Evolutionary conservation across 371 early-diverging fungal species (phyloP).

Genomic region (Lichtheimia ramosa): DNA sequence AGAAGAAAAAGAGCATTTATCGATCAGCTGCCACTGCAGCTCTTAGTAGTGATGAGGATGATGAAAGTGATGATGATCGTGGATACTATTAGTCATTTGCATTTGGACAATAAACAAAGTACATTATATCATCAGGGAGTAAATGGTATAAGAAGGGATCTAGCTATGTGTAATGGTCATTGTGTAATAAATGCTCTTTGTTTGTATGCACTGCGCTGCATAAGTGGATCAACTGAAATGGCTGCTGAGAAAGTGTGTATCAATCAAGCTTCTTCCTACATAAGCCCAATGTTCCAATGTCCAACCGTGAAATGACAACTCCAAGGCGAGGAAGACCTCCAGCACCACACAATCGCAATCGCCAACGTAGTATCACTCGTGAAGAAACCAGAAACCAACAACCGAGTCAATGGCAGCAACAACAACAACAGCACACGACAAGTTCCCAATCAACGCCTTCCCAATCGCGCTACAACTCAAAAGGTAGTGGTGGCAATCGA

Average conservation of each 20-base stretch:
- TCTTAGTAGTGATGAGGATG: slow-evolving; percentile 60
- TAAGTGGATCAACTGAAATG: no score
- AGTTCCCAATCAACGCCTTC: no score
- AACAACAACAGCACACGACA: not conserved
- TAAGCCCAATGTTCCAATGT: not conserved
- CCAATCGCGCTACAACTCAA: no score
- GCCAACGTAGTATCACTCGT: not conserved
- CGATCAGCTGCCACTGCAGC: slow-evolving; percentile 55
- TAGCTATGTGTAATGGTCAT: no score
- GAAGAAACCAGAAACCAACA: not conserved
- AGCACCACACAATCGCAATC: not conserved
- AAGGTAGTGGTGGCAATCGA: no score
- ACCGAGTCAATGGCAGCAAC: not conserved
- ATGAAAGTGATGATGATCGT: slow-evolving; percentile 49
- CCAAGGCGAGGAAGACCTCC: slow-evolving; percentile 2
- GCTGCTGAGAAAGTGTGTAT: no score
- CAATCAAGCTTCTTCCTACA: no score
- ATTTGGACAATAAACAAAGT: no score
- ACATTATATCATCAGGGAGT: no score
- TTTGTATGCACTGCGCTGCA: no score
- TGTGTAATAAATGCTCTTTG: no score
- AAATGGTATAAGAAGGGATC: no score
- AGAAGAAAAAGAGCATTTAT: slow-evolving; percentile 35
- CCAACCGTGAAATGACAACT: not conserved
- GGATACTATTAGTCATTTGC: slow-evolving; percentile 36